Evolutionary conservation across 1,284 basidiomycete species (phyloP).

Genomic region (Apiotrichum porosum): DNA sequence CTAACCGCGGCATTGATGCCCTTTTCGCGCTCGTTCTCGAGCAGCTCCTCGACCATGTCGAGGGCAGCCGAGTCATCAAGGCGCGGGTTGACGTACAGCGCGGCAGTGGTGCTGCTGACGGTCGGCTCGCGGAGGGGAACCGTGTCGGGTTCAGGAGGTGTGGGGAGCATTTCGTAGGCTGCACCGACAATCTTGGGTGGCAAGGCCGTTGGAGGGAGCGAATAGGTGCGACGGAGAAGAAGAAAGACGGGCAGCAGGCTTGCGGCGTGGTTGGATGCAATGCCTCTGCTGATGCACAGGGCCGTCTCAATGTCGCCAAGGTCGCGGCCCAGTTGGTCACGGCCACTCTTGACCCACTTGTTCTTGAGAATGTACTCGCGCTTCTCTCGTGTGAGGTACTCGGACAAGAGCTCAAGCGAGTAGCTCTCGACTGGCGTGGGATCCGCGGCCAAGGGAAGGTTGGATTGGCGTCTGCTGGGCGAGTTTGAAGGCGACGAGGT

Average conservation of each 20-base stretch:
- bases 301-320: constrained; percentile 45
- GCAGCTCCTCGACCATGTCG: constrained; percentile 40
- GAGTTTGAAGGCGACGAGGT: neutral
- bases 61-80: constrained; percentile 33
- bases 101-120: constrained; percentile 42
- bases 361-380: constrained; percentile 46
- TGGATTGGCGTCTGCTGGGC: neutral
- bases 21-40: constrained; percentile 44
- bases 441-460: constrained; percentile 8
- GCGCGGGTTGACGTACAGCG: constrained; percentile 46
- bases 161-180: constrained; percentile 34
- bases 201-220: constrained; percentile 31
- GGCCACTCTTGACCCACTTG: constrained; percentile 45
- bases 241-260: constrained; percentile 37
- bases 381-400: constrained; percentile 45
- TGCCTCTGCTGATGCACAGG: constrained; percentile 26
- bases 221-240: constrained; percentile 33
- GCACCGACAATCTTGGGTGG: constrained; percentile 27
- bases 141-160: constrained; percentile 40
- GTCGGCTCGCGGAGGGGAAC: constrained; percentile 39
- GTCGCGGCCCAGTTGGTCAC: constrained; percentile 42
- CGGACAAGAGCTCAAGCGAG: constrained; percentile 42
- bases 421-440: constrained; percentile 33
- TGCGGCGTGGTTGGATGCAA: constrained; percentile 20
- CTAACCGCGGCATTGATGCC: constrained; percentile 39